Percentiles rank a stretch among this genome's conserved stretches.
Conservation (phyloP, 2,329 filamentous ascomycete genomes). For the Penicillium sp. region DNA sequence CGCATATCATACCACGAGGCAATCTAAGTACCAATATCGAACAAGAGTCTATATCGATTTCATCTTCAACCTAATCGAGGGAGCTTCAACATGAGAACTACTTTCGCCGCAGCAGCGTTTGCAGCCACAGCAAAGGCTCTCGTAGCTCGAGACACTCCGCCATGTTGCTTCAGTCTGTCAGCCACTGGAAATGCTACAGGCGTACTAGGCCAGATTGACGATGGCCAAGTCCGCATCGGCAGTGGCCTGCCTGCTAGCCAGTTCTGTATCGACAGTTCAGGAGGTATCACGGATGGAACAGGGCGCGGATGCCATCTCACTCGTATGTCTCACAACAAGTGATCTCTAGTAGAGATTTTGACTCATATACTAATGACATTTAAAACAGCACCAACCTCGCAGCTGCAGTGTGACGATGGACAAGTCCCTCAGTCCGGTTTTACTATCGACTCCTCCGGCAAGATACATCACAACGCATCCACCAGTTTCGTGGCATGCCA, state of each 20-base stretch:
- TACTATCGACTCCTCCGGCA: slow-evolving; percentile 51
- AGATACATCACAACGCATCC: slow-evolving; percentile 50
- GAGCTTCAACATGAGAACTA: slow-evolving; percentile 36
- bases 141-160: slow-evolving; percentile 31
- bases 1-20: not conserved
- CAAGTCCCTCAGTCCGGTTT: slow-evolving; percentile 54
- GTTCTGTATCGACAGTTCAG: slow-evolving; percentile 54
- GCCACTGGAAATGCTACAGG: slow-evolving; percentile 50
- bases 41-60: too few species aligned
- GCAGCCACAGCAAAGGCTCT: slow-evolving; percentile 42
- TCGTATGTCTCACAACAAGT: slow-evolving; percentile 35
- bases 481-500: slow-evolving; percentile 59
- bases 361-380: not conserved
- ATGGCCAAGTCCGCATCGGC: slow-evolving; percentile 61
- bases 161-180: slow-evolving; percentile 53
- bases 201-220: slow-evolving; percentile 56
- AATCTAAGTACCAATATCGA: not conserved
- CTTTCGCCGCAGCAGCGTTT: slow-evolving; percentile 36
- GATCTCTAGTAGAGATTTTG: not conserved
- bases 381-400: slow-evolving; percentile 49
- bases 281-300: slow-evolving; percentile 52
- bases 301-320: slow-evolving; percentile 63
- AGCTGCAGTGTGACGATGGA: slow-evolving; percentile 60
- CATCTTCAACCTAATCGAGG: too few species aligned
- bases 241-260: slow-evolving; percentile 44